Conservation (phyloP, 208 protist species). For the Porcisia hertigi region DNA sequence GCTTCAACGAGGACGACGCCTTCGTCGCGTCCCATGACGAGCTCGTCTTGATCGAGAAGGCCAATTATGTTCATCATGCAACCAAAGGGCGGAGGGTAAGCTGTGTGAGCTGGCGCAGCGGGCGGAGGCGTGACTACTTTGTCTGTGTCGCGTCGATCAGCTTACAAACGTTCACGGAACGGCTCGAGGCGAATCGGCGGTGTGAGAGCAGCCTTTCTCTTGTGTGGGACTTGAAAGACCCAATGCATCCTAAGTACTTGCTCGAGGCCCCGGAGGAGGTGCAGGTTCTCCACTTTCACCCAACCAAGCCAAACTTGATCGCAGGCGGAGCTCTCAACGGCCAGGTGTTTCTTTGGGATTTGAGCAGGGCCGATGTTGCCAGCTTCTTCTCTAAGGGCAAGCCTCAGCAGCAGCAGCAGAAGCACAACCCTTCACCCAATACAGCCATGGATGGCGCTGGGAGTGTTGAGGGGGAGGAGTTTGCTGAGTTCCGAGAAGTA, state of each 20-base stretch:
- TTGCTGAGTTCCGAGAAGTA: conserved; percentile 42
- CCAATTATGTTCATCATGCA: conserved; percentile 80
- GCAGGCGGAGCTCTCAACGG: conserved; percentile 89
- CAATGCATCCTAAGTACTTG: conserved; percentile 89
- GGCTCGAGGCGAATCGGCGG: conserved; percentile 68
- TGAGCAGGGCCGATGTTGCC: conserved; percentile 52
- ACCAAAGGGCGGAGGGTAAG: conserved; percentile 81
- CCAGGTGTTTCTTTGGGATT: conserved; percentile 91
- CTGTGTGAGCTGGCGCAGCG: conserved; percentile 83
- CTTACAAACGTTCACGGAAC: conserved; percentile 58
- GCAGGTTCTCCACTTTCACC: conserved; percentile 88
- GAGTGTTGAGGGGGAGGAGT: background rate
- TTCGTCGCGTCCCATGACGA: conserved; percentile 84
- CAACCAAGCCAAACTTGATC: conserved; percentile 74
- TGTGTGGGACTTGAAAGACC: conserved; percentile 91
- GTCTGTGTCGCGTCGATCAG: conserved; percentile 84
- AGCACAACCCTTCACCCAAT: background rate
- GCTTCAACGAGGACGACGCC: conserved; percentile 88
- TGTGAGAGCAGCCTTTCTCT: conserved; percentile 79
- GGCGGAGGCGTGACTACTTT: conserved; percentile 57
- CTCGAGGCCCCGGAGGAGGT: conserved; percentile 89
- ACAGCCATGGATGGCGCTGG: background rate
- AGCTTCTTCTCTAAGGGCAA: conserved; percentile 24
- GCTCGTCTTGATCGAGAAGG: conserved; percentile 80
- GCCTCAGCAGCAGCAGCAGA: conserved; percentile 14